These are phyloP conservation scores for Wickerhamomyces tratensis DNA, from an alignment of 805 yeast genomes.

Conservation along the genomic window DNA sequence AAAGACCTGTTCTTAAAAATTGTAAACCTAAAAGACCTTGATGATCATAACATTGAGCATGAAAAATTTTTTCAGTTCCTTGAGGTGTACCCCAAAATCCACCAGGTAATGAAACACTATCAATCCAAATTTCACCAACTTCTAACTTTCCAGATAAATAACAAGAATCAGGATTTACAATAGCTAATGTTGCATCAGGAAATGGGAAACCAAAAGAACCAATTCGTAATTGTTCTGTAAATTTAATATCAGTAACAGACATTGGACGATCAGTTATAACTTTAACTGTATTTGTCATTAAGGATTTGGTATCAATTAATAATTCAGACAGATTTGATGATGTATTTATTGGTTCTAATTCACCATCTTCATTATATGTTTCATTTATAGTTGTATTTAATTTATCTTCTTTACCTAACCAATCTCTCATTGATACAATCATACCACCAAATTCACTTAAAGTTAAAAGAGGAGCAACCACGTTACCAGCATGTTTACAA, in stretches of 20 bases:
- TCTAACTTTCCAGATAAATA: slow-evolving; percentile 63
- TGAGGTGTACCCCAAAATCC: slow-evolving; percentile 71
- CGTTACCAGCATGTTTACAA: slow-evolving; percentile 61
- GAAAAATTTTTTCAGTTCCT: slow-evolving; percentile 69
- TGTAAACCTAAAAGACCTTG: slow-evolving; percentile 64
- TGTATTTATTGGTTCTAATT: slow-evolving; percentile 19
- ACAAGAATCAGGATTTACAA: slow-evolving; percentile 89
- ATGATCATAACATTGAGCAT: slow-evolving; percentile 69
- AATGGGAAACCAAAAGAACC: slow-evolving; percentile 93
- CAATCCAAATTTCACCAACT: slow-evolving; percentile 98
- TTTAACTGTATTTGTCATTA: slow-evolving; percentile 63
- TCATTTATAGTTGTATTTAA: slow-evolving; percentile 39
- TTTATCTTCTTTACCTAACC: slow-evolving; percentile 66
- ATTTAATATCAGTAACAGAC: slow-evolving; percentile 28
- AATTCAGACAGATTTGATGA: slow-evolving; percentile 49
- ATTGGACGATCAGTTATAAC: slow-evolving; percentile 53
- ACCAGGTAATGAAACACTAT: slow-evolving; percentile 82
- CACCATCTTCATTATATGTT: slow-evolving; percentile 29
- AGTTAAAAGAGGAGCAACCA: slow-evolving; percentile 83
- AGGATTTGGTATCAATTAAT: slow-evolving; percentile 60
- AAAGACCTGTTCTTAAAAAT: slow-evolving; percentile 80
- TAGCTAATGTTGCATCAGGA: slow-evolving; percentile 88
- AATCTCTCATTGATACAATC: slow-evolving; percentile 85
- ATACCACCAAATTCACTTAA: slow-evolving; percentile 94
- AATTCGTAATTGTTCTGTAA: slow-evolving; percentile 49